Percentiles rank a stretch among this genome's conserved stretches.
These are phyloP conservation scores for Plasmodium inui DNA, from an alignment of 169 alveolate genomes.

Conservation along the genomic window DNA sequence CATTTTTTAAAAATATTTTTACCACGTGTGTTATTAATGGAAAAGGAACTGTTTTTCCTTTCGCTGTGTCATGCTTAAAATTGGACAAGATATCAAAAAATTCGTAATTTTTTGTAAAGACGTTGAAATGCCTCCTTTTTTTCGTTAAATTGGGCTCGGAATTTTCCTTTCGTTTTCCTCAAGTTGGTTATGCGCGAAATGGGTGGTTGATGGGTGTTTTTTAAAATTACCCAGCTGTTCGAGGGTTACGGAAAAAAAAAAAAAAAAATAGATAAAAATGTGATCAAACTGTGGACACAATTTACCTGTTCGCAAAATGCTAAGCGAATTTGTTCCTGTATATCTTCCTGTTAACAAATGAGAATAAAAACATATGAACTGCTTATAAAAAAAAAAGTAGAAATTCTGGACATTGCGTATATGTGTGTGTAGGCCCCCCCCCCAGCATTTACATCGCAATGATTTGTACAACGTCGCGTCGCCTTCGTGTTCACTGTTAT, in stretches of 20 bases:
- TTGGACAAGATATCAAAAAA: neutral
- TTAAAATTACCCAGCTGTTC: slow-evolving; percentile 14
- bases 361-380: slow-evolving; percentile 24
- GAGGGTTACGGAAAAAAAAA: slow-evolving; percentile 12
- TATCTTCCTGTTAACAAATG: neutral
- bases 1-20: neutral
- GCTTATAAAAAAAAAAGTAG: slow-evolving; percentile 40
- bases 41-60: neutral
- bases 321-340: neutral
- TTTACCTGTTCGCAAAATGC: slow-evolving; percentile 7
- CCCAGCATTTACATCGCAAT: slow-evolving; percentile 3
- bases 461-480: neutral
- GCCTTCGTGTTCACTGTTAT: neutral
- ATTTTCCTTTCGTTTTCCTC: neutral
- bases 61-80: neutral
- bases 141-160: neutral
- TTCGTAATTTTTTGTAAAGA: slow-evolving; percentile 2
- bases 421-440: neutral
- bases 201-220: neutral
- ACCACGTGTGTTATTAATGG: neutral
- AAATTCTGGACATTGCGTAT: slow-evolving; percentile 2
- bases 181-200: neutral
- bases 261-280: slow-evolving; percentile 25
- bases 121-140: neutral
- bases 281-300: neutral